Conservation (phyloP, 2,329 filamentous ascomycete species). For the Mycosphaerelloides madeirae region DNA sequence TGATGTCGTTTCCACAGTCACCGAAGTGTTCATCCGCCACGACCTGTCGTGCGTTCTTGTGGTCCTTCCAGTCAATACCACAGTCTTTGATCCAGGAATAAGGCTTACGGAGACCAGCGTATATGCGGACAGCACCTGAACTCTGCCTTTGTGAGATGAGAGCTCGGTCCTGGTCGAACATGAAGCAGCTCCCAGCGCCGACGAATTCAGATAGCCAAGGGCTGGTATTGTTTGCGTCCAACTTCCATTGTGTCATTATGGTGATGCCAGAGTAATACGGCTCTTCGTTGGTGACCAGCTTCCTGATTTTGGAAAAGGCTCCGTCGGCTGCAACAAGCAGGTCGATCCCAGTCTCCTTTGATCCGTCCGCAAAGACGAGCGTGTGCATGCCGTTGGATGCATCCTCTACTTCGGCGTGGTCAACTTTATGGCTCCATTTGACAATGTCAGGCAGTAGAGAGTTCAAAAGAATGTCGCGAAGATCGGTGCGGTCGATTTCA, state of each 20-base stretch:
- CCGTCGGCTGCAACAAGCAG: constrained; percentile 43
- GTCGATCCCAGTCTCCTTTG: constrained; percentile 33
- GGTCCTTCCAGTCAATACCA: constrained; percentile 28
- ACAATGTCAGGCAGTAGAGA: constrained; percentile 26
- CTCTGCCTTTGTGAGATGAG: constrained; percentile 18
- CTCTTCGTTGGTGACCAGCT: constrained; percentile 24
- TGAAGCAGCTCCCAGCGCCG: constrained; percentile 28
- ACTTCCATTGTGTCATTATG: background rate
- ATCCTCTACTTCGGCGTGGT: constrained; percentile 7
- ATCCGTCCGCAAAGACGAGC: constrained; percentile 32
- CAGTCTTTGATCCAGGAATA: constrained; percentile 6
- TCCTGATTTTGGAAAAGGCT: constrained; percentile 37
- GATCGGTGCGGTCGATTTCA: constrained; percentile 33
- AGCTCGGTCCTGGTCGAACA: constrained; percentile 24
- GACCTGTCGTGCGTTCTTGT: constrained; percentile 33
- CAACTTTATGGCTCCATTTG: constrained; percentile 31
- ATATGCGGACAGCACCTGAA: constrained; percentile 11
- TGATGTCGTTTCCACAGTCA: constrained; percentile 43
- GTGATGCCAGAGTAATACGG: constrained; percentile 32
- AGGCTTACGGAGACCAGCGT: constrained; percentile 7
- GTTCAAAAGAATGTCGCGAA: constrained; percentile 31
- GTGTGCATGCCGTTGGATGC: constrained; percentile 3
- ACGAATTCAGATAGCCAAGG: constrained; percentile 30
- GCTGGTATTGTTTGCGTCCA: constrained; percentile 16
- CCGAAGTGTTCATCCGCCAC: constrained; percentile 34